A percentile compares a stretch with the other conserved stretches of the same genome.
phyloP scores from a whole-genome alignment of 2,329 filamentous ascomycete species.

The Sporothrix sp. region DNA sequence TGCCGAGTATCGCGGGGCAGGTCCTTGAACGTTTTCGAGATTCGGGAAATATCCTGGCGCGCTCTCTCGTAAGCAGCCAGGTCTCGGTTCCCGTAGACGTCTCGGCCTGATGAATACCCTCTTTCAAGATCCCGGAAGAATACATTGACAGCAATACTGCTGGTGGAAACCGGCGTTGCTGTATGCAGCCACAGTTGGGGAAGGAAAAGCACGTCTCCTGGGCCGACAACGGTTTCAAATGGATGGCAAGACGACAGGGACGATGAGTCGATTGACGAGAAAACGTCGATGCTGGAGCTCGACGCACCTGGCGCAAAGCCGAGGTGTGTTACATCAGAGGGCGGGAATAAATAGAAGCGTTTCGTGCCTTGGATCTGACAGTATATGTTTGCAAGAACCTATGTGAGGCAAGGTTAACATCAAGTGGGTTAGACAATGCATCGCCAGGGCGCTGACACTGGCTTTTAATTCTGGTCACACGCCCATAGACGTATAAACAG shows the following conservation, averaged over 20 bases:
- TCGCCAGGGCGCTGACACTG: too few species aligned
- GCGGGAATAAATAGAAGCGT: slow-evolving; percentile 66
- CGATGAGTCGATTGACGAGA: slow-evolving; percentile 37
- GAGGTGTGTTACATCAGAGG: slow-evolving; percentile 59
- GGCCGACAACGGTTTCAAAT: slow-evolving; percentile 53
- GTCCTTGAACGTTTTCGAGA: slow-evolving; percentile 53
- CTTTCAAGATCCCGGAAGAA: slow-evolving; percentile 67
- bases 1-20: slow-evolving; percentile 56
- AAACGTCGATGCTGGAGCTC: slow-evolving; percentile 68
- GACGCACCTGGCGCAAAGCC: slow-evolving; percentile 68
- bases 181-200: slow-evolving; percentile 81
- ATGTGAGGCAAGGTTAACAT: slow-evolving; percentile 6
- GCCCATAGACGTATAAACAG: too few species aligned
- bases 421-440: too few species aligned
- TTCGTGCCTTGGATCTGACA: slow-evolving; percentile 70
- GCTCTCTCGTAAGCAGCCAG: slow-evolving; percentile 76
- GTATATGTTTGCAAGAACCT: slow-evolving; percentile 81
- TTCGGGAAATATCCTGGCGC: slow-evolving; percentile 58
- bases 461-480: too few species aligned
- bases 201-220: slow-evolving; percentile 71
- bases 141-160: slow-evolving; percentile 76
- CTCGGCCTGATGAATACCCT: slow-evolving; percentile 63
- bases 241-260: slow-evolving; percentile 46
- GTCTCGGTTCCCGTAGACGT: slow-evolving; percentile 84
- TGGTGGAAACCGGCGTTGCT: slow-evolving; percentile 45